Evolutionary conservation across 805 yeast genomes (phyloP).

Genomic region (Priceomyces fermenticarens): DNA sequence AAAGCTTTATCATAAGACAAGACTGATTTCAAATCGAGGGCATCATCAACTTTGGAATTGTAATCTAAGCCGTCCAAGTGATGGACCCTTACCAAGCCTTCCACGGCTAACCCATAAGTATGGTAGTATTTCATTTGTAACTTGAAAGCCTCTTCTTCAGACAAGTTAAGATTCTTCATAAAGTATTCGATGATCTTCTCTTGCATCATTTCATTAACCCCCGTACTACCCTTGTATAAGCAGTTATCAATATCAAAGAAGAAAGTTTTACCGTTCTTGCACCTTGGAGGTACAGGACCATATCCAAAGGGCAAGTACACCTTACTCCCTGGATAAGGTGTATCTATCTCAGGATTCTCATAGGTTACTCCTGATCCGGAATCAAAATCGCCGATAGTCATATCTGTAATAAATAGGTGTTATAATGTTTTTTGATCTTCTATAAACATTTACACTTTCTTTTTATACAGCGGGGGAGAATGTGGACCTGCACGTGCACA

Average conservation of each 20-base stretch:
- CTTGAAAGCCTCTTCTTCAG: slow-evolving; percentile 68
- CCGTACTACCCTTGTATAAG: slow-evolving; percentile 69
- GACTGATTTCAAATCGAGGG: slow-evolving; percentile 81
- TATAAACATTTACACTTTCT: background rate
- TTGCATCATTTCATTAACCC: slow-evolving; percentile 86
- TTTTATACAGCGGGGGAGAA: background rate
- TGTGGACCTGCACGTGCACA: background rate
- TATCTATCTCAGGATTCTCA: slow-evolving; percentile 23
- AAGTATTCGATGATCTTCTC: slow-evolving; percentile 79
- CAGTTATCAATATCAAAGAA: slow-evolving; percentile 95
- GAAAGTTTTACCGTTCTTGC: slow-evolving; percentile 41
- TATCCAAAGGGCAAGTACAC: slow-evolving; percentile 29
- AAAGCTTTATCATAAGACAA: slow-evolving; percentile 58
- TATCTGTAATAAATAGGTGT: background rate
- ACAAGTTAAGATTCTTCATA: slow-evolving; percentile 56
- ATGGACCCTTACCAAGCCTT: slow-evolving; percentile 72
- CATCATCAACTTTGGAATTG: slow-evolving; percentile 86
- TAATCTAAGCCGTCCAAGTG: slow-evolving; percentile 86
- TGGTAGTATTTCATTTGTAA: slow-evolving; percentile 76
- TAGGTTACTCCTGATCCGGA: slow-evolving; percentile 11
- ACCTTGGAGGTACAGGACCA: slow-evolving; percentile 30
- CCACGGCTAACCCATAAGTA: slow-evolving; percentile 89
- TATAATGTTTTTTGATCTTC: background rate
- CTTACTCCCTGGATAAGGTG: slow-evolving; percentile 13
- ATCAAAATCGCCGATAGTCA: slow-evolving; percentile 1